These are phyloP conservation scores for Rhizopus sp. DNA, from an alignment of 371 early-diverging fungal genomes.

Conservation along the genomic window DNA sequence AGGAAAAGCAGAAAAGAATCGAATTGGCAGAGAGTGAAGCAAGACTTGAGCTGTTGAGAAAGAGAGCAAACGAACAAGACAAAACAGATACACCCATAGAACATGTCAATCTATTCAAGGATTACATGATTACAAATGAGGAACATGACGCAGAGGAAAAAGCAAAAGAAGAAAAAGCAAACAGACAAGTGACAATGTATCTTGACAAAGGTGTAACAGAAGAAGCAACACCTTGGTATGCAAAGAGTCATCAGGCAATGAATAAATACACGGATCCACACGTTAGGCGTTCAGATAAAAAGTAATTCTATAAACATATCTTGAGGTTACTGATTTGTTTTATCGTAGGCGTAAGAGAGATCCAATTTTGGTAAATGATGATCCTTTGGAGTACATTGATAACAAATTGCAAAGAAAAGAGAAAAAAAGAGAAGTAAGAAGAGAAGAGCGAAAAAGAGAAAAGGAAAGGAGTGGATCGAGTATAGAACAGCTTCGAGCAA, in stretches of 20 bases:
- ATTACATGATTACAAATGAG: slow-evolving; percentile 45
- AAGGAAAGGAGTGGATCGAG: slow-evolving; percentile 12
- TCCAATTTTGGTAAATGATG: slow-evolving; percentile 24
- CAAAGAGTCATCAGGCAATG: slow-evolving; percentile 9
- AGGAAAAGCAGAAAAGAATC: slow-evolving; percentile 44
- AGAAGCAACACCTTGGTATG: slow-evolving; percentile 46
- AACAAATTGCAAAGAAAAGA: slow-evolving; percentile 11
- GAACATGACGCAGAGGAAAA: slow-evolving; percentile 63
- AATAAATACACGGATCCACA: slow-evolving; percentile 30
- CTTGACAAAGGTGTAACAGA: slow-evolving; percentile 48
- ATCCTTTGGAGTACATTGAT: slow-evolving; percentile 30
- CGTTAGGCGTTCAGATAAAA: slow-evolving; percentile 2
- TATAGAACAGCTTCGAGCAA: slow-evolving; percentile 43
- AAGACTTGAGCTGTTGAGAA: slow-evolving; percentile 48
- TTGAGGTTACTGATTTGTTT: background rate
- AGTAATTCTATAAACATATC: slow-evolving; percentile 7
- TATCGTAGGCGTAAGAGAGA: slow-evolving; percentile 13
- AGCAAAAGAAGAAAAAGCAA: slow-evolving; percentile 57
- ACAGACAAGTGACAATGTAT: slow-evolving; percentile 67
- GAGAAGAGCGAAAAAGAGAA: slow-evolving; percentile 5
- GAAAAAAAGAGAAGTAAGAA: slow-evolving; percentile 10
- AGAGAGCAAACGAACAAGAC: slow-evolving; percentile 38
- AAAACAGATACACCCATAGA: slow-evolving; percentile 15
- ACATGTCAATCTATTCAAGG: slow-evolving; percentile 64
- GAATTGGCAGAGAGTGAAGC: slow-evolving; percentile 61